These are phyloP conservation scores for Drechslerella dactyloides DNA, from an alignment of 2,329 filamentous ascomycete genomes.

Conservation along the genomic window DNA sequence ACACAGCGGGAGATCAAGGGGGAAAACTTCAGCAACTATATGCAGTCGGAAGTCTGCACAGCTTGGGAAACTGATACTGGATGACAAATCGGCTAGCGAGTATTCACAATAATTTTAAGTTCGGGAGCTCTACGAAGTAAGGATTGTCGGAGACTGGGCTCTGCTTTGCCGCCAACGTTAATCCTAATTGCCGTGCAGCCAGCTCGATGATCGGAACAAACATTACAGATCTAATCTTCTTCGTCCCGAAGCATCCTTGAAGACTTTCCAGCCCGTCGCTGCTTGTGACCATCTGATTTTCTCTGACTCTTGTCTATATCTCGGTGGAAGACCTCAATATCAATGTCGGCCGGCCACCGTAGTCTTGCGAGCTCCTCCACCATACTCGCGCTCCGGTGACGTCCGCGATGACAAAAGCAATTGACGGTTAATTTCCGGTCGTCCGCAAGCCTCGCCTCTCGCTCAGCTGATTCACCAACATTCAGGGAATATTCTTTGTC, in stretches of 20 bases:
- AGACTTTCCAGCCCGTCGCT: constrained; percentile 17
- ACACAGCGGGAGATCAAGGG: too few relatives aligned
- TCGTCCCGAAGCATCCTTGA: constrained; percentile 23
- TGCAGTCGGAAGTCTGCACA: too few relatives aligned
- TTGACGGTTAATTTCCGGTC: constrained; percentile 26
- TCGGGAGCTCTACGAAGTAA: too few relatives aligned
- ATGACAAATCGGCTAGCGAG: too few relatives aligned
- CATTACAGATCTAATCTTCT: constrained; percentile 7
- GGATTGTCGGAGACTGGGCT: too few relatives aligned
- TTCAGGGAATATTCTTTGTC: neutral
- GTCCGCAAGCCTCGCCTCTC: neutral
- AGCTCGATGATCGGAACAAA: too few relatives aligned
- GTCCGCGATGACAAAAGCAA: constrained; percentile 44
- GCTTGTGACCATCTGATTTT: constrained; percentile 12
- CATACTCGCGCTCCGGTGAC: constrained; percentile 45
- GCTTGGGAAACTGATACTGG: too few relatives aligned
- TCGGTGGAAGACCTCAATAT: constrained; percentile 34
- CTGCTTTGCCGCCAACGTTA: too few relatives aligned
- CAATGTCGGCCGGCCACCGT: constrained; percentile 30
- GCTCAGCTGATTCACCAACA: too few relatives aligned
- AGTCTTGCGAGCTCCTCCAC: constrained; percentile 38
- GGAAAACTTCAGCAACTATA: too few relatives aligned
- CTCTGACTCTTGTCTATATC: constrained; percentile 39
- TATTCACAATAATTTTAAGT: too few relatives aligned
- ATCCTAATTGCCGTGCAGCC: too few relatives aligned